Conservation (phyloP, 176 grass and related monocot species). For the Hordeum marinum region DNA sequence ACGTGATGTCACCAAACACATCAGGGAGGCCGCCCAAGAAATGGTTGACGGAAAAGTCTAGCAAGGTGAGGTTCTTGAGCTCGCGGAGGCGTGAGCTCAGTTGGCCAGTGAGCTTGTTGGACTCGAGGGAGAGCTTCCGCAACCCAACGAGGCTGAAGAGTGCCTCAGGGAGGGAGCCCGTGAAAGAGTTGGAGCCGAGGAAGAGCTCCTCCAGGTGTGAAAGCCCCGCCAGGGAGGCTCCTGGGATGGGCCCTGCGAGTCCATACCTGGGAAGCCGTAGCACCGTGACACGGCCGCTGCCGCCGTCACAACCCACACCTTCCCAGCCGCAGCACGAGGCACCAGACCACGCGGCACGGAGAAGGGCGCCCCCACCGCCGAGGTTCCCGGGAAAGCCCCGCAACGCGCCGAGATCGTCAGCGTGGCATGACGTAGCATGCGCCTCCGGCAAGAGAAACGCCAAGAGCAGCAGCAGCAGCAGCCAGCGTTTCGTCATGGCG, state of each 20-base stretch:
- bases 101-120: neutral
- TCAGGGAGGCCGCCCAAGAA: neutral
- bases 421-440: neutral
- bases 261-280: neutral
- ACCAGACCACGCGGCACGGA: neutral
- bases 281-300: neutral
- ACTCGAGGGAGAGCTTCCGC: neutral
- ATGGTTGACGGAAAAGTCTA: neutral
- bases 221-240: neutral
- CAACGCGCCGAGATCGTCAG: neutral
- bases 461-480: neutral
- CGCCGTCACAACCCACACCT: neutral
- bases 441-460: neutral
- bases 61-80: neutral
- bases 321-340: neutral
- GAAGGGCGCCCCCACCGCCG: neutral
- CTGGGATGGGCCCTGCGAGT: neutral
- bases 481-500: neutral
- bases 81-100: neutral
- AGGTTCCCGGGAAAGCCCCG: neutral
- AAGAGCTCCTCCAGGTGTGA: neutral
- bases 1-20: neutral
- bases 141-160: neutral
- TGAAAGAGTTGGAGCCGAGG: neutral
- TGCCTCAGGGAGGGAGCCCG: neutral